Percentiles rank a stretch among this genome's conserved stretches.
These are phyloP conservation scores for Penicillium pancosmium DNA, from an alignment of 495 filamentous ascomycete genomes.

Conservation along the genomic window DNA sequence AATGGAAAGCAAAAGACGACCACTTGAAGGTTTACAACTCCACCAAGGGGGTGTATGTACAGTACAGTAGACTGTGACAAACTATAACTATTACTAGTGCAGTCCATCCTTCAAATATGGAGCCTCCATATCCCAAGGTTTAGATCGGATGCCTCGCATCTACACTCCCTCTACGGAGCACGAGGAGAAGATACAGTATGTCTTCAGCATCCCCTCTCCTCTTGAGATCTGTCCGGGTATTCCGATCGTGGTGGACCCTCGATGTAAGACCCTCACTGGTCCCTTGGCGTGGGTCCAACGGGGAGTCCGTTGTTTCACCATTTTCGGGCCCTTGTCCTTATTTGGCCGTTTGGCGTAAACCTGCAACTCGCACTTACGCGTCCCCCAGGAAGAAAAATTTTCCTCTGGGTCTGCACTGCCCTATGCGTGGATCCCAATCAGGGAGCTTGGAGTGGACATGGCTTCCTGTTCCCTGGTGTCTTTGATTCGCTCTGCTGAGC, in stretches of 20 bases:
- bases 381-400: slow-evolving; percentile 22
- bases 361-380: slow-evolving; percentile 40
- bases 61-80: too few species aligned
- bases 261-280: slow-evolving; percentile 30
- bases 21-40: too few species aligned
- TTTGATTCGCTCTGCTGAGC: slow-evolving; percentile 4
- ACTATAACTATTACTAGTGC: too few species aligned
- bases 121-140: not conserved
- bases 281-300: not conserved
- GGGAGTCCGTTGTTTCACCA: slow-evolving; percentile 38
- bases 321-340: slow-evolving; percentile 40
- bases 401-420: slow-evolving; percentile 8
- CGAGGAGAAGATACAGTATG: not conserved
- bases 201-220: not conserved
- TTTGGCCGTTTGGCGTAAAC: slow-evolving; percentile 27
- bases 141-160: not conserved
- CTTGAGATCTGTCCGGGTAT: slow-evolving; percentile 7
- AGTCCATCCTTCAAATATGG: too few species aligned
- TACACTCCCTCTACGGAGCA: slow-evolving; percentile 1
- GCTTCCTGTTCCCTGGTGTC: not conserved
- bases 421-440: slow-evolving; percentile 6
- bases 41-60: too few species aligned
- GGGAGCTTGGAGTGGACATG: not conserved
- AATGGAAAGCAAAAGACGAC: not conserved
- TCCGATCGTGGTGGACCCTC: slow-evolving; percentile 20